A percentile compares a stretch with the other conserved stretches of the same genome.
phyloP scores from a whole-genome alignment of 106 monocot species.

The Dactylorhiza incarnata region DNA sequence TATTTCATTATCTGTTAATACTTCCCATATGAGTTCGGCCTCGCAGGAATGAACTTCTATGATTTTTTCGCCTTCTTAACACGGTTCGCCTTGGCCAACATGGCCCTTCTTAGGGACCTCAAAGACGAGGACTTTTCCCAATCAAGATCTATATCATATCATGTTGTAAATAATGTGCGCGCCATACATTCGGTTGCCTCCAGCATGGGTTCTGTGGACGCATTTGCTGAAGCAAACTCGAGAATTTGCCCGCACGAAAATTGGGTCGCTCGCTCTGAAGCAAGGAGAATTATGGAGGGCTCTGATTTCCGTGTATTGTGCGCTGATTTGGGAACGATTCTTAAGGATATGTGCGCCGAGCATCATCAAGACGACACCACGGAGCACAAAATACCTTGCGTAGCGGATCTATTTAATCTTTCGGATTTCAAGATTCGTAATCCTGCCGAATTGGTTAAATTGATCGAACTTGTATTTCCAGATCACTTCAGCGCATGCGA shows the following conservation, averaged over 20 bases:
- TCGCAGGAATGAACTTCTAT: conserved; percentile 91
- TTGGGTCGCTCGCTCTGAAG: conserved; percentile 25
- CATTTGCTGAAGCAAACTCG: conserved; percentile 57
- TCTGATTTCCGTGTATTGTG: conserved; percentile 40
- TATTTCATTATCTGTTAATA: not conserved
- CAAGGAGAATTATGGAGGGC: conserved; percentile 36
- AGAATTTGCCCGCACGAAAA: conserved; percentile 26
- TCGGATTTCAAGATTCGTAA: conserved; percentile 14
- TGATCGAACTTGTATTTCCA: conserved; percentile 45
- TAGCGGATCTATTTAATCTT: conserved; percentile 4
- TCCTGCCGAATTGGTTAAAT: conserved; percentile 45
- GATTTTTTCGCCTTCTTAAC: conserved; percentile 78
- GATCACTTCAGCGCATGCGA: conserved; percentile 5
- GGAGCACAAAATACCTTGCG: conserved; percentile 4
- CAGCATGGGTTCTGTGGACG: conserved; percentile 57
- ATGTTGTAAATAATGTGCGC: conserved; percentile 40
- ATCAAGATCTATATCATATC: conserved; percentile 14
- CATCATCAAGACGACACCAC: not conserved
- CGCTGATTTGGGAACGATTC: conserved; percentile 23
- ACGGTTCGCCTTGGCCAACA: conserved; percentile 56
- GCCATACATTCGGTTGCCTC: conserved; percentile 46
- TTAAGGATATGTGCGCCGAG: conserved; percentile 15
- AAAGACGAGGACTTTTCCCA: conserved; percentile 8
- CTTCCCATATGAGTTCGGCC: not conserved
- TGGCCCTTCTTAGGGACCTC: conserved; percentile 33